These are phyloP conservation scores for Lactarius psammicola DNA, from an alignment of 768 basidiomycete species.

Conservation along the genomic window DNA sequence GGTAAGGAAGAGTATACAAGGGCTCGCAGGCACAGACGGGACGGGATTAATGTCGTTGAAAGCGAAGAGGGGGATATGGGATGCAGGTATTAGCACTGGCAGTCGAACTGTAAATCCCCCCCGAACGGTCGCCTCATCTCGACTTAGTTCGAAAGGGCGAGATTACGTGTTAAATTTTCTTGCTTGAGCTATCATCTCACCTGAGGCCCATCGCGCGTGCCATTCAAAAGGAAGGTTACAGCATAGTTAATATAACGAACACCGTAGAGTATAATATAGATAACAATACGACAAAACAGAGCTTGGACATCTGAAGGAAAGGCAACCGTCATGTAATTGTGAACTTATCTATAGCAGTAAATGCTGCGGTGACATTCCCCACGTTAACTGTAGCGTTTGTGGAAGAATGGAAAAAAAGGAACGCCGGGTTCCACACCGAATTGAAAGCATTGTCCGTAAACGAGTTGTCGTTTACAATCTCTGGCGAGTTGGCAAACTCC, in stretches of 20 bases:
- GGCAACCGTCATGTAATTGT: slow-evolving; percentile 16
- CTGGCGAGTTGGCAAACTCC: slow-evolving; percentile 48
- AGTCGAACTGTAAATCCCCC: not conserved
- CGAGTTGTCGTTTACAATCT: slow-evolving; percentile 51
- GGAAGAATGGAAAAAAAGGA: slow-evolving; percentile 32
- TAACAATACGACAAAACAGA: slow-evolving; percentile 15
- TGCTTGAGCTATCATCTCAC: slow-evolving; percentile 13
- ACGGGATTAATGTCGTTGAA: not conserved
- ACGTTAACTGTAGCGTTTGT: slow-evolving; percentile 37
- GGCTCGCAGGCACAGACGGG: not conserved
- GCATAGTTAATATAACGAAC: not conserved
- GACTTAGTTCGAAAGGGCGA: not conserved
- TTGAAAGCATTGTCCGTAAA: slow-evolving; percentile 46
- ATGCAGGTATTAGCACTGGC: not conserved
- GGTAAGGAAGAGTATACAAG: not conserved
- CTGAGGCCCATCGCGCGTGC: not conserved
- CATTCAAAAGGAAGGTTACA: not conserved
- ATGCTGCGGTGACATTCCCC: slow-evolving; percentile 47
- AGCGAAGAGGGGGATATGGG: not conserved
- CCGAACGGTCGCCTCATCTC: not conserved
- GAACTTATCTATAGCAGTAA: slow-evolving; percentile 35
- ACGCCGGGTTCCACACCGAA: slow-evolving; percentile 49
- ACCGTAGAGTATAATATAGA: slow-evolving; percentile 20
- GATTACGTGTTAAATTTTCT: not conserved
- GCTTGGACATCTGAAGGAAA: not conserved